Evolutionary conservation across 2,329 filamentous ascomycete species (phyloP).

Genomic region (Verticillium longisporum): DNA sequence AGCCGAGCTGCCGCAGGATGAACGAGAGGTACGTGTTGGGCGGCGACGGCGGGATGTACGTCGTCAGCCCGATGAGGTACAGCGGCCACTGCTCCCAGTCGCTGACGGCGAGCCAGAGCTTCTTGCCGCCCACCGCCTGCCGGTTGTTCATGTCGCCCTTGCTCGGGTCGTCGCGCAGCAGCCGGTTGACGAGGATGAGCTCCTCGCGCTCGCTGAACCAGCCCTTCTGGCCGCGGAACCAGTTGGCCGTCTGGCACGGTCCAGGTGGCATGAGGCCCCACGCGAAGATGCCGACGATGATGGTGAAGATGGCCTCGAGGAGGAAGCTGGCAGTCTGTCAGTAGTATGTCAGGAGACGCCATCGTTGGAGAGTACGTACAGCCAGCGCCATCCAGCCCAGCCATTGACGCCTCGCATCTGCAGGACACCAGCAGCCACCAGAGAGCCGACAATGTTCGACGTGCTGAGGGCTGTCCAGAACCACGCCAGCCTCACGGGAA

Average conservation of each 20-base stretch:
- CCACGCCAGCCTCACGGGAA: slow-evolving; percentile 19
- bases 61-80: slow-evolving; percentile 44
- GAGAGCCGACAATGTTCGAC: slow-evolving; percentile 29
- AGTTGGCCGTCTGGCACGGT: slow-evolving; percentile 43
- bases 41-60: slow-evolving; percentile 33
- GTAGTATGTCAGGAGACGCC: background rate
- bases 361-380: slow-evolving; percentile 14
- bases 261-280: slow-evolving; percentile 38
- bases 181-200: slow-evolving; percentile 54
- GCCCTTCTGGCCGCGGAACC: slow-evolving; percentile 50
- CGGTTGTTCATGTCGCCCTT: slow-evolving; percentile 58
- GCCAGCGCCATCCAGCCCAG: slow-evolving; percentile 34
- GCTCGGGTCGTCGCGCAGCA: slow-evolving; percentile 52
- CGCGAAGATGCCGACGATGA: slow-evolving; percentile 34
- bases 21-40: slow-evolving; percentile 37
- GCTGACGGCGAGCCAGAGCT: slow-evolving; percentile 42
- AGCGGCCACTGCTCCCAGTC: slow-evolving; percentile 58
- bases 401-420: slow-evolving; percentile 27
- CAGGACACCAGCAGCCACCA: slow-evolving; percentile 34
- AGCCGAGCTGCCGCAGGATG: slow-evolving; percentile 34
- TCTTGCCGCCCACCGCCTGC: slow-evolving; percentile 35
- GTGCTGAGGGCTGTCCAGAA: slow-evolving; percentile 21
- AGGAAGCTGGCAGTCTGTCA: slow-evolving; percentile 29
- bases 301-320: slow-evolving; percentile 39
- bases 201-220: slow-evolving; percentile 59